Percentiles rank a stretch among this genome's conserved stretches.
Evolutionary conservation across 78 protist genomes (phyloP).

Genomic region (Dictyostelium firmibasis): DNA sequence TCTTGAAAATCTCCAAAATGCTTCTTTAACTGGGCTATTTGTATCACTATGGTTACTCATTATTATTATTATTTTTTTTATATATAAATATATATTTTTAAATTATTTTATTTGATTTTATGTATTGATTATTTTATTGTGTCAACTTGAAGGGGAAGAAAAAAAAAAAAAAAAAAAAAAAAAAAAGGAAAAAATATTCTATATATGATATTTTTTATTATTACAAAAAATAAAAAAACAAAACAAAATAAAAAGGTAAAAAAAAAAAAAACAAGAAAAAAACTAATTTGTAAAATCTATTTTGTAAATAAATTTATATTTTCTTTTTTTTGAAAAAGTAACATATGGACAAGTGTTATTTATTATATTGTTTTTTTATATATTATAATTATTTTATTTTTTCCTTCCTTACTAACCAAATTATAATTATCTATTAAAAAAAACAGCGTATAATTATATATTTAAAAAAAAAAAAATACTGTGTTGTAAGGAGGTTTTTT

Average conservation of each 20-base stretch:
- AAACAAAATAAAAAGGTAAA: neutral
- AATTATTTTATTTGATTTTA: neutral
- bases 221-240: neutral
- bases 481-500: neutral
- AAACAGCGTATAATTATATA: neutral
- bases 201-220: neutral
- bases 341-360: neutral
- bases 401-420: neutral
- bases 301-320: neutral
- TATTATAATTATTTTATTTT: too few species aligned
- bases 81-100: too few species aligned
- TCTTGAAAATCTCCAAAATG: slow-evolving; percentile 73
- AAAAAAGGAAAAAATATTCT: neutral
- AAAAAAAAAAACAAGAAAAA: too few species aligned
- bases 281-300: neutral
- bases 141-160: too few species aligned
- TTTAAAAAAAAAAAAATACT: too few species aligned
- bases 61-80: neutral
- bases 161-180: too few species aligned
- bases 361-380: too few species aligned
- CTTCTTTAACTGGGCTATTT: slow-evolving; percentile 62
- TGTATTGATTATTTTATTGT: neutral
- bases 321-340: neutral
- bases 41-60: slow-evolving; percentile 63
- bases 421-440: neutral